phyloP scores from a whole-genome alignment of 129 eudicot genomes.

The Ambrosia trifida region DNA sequence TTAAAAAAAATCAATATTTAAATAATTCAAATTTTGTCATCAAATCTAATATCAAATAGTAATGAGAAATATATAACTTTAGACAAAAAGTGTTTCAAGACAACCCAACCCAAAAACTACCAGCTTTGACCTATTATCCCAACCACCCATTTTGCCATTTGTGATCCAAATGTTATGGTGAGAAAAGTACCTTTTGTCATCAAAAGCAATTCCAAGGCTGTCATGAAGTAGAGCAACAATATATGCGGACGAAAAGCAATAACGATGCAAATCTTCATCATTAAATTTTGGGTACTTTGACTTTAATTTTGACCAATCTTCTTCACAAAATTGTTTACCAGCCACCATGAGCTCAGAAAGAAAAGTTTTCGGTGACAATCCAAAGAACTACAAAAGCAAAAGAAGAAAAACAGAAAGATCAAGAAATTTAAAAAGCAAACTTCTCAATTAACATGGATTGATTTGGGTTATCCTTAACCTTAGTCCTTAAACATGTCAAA shows the following conservation, averaged over 20 bases:
- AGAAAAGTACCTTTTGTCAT: constrained; percentile 65
- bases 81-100: background rate
- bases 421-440: constrained; percentile 16
- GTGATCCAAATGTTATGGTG: background rate
- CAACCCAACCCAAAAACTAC: background rate
- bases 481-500: background rate
- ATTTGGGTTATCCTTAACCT: constrained; percentile 2
- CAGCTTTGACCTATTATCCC: background rate
- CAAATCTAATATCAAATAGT: too few species aligned
- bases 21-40: too few species aligned
- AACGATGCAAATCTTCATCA: constrained; percentile 77
- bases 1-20: too few species aligned
- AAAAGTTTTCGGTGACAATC: constrained; percentile 54
- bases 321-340: constrained; percentile 83
- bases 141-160: background rate
- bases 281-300: constrained; percentile 45
- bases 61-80: background rate
- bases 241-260: constrained; percentile 91
- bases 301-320: constrained; percentile 73
- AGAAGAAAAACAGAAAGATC: background rate
- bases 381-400: constrained; percentile 58
- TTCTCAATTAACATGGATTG: background rate
- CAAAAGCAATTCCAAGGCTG: constrained; percentile 75
- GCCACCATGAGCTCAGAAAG: constrained; percentile 70
- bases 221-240: constrained; percentile 95